phyloP scores from a whole-genome alignment of 192 early-diverging fungal species.

The Rhizophagus sp. region DNA sequence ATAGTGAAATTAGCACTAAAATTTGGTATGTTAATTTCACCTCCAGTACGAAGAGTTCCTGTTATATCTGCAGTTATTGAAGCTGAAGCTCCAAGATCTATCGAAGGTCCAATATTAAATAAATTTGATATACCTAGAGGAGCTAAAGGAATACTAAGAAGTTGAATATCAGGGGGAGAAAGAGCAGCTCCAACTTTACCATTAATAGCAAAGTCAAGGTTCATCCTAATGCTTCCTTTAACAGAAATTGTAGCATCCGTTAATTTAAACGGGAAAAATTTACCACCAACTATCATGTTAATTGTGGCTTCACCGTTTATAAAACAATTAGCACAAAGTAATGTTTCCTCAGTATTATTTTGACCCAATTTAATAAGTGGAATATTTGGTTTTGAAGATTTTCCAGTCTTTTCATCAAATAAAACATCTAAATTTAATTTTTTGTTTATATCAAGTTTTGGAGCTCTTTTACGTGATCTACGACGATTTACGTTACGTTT shows the following conservation, averaged over 20 bases:
- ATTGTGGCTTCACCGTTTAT: conserved; percentile 12
- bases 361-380: background rate
- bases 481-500: background rate
- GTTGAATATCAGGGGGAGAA: conserved; percentile 15
- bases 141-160: background rate
- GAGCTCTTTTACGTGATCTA: background rate
- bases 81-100: background rate
- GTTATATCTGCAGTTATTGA: background rate
- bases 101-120: conserved; percentile 18
- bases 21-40: background rate
- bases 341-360: conserved; percentile 1
- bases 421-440: conserved; percentile 15
- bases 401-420: conserved; percentile 17
- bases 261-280: background rate
- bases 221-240: conserved; percentile 1
- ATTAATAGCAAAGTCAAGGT: conserved; percentile 2
- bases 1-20: background rate
- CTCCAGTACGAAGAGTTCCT: background rate
- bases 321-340: conserved; percentile 18
- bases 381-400: conserved; percentile 23
- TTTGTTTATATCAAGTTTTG: background rate
- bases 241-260: conserved; percentile 2
- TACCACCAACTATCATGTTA: background rate
- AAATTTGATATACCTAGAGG: background rate
- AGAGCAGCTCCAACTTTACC: background rate